Evolutionary conservation across 306 rosid genomes (phyloP), one percentile per base, ranked within the genome.

Genomic region (Casuarina glauca): DNA sequence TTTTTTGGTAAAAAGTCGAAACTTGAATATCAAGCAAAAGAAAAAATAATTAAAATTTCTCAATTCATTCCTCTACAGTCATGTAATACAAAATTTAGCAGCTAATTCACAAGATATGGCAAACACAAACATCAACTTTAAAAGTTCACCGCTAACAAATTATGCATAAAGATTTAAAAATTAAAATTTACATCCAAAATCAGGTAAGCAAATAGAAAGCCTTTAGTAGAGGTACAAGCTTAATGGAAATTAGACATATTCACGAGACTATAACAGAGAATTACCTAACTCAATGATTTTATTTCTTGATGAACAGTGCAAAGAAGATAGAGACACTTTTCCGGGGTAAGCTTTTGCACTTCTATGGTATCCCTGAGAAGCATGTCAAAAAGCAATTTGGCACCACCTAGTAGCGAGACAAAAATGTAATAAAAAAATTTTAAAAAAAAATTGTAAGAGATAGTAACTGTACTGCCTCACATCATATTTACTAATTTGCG

Each of bases 231-330:
- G 62, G 53, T 58, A 78, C 69, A 67, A 76, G 58, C 74, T 49
- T 17, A 48, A 71, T 72, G 77, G 62, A 57, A 54, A 57, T 79
- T 63, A 3, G 67, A 64, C 74, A 16, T n/a, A n/a, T 72, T 52
- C 20, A 54, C 69, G 69, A 39, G 46, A 73, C 63, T 32, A 78
- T 44, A 69, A 42, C n/a, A 73, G 80, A 71, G 60, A 74, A 70
- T 84, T 62, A 94, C 98, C 98, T 84, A 92, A 84, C 78, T 94
- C 93, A 69, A 92, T 58, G 76, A 79, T 83, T 85, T 90, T 94
- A 74, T 94, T 94, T 87, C 97, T 94, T 71, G 98, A 92, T 63
- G 89, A 78, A 82, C 81, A 88, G 87, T 89, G 87, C 86, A 88
- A 73, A 66, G 92, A 76, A 79, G 93, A 79, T 70, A 90, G 76